Base-by-base conservation (phyloP, 2,329 filamentous ascomycete genomes). In the Didymella pinodella region DNA sequence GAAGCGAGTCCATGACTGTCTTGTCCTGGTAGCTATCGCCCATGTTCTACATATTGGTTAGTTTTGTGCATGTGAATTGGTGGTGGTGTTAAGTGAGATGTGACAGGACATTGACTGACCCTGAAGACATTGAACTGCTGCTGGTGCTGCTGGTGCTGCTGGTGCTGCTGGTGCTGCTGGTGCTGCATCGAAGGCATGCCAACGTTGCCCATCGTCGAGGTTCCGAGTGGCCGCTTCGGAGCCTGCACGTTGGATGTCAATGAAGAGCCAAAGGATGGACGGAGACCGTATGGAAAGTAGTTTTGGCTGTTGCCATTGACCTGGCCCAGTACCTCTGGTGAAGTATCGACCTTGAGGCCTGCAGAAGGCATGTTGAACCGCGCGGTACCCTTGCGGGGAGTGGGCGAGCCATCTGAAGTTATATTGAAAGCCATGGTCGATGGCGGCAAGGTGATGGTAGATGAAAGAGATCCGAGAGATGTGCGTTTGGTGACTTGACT, bases 1-100 rank as follows among this genome's bases (percentile, higher is more conserved):
- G 80, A 50, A 93, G 85, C 59, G 88, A 88, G 68, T 95, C 91
- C 61, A 76, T 72, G 50, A 73, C 66, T 10, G 68, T 61, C 8
- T 61, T 51, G 18, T 71, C 69, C 8, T 70, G 64, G 64, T 75
- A 53, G 62, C 66, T 61, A 74, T 82, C 80, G 61, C 81, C 62
- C 70, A 83, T 84, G 71, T 79, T 75, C 78, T 81, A 77, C 81
- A 67, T 59, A 67, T 51, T 67, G 67, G 73, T 82, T 52, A 65
- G 26, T 14, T 43, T 38, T 14, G 12, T 7, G 10, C 8, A 28
- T 18, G 16, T n/a, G 41, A 26, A 26, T 5, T 26, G 41, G 12
- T 7, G 3, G 28, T 7, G 20, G 29, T n/a, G 40, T 8, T 6
- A 2, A n/a, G 38, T 28, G 11, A 3, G 16, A 18, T n/a, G 6